Conservation (phyloP, 257 asterid species). For the Mitragyna speciosa region DNA sequence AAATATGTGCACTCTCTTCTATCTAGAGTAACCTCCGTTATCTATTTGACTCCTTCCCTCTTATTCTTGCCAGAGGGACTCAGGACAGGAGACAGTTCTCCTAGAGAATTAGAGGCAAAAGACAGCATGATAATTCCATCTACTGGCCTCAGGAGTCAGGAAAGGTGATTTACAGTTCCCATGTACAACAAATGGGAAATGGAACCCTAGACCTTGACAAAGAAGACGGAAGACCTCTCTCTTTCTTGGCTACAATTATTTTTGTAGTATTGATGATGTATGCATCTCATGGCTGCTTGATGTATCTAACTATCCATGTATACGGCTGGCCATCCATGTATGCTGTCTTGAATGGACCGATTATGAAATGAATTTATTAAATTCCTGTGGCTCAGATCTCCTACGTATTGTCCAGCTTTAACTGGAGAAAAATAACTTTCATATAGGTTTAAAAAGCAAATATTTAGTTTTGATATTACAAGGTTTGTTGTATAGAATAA, state of each 20-base stretch:
- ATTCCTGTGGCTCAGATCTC: conserved; percentile 2
- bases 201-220: conserved; percentile 58
- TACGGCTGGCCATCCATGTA: conserved; percentile 18
- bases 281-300: conserved; percentile 7
- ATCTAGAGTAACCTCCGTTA: neutral
- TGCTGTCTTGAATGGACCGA: conserved; percentile 3
- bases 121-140: conserved; percentile 21
- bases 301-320: conserved; percentile 13
- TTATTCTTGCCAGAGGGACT: neutral
- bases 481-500: neutral
- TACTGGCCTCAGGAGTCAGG: conserved; percentile 22
- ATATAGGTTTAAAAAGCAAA: neutral
- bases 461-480: neutral
- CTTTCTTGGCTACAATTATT: conserved; percentile 27
- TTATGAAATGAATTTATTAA: neutral
- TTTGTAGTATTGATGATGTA: conserved; percentile 13
- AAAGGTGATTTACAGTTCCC: neutral
- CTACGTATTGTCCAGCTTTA: neutral
- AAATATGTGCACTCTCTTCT: no score
- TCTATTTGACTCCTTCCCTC: neutral
- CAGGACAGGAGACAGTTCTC: neutral
- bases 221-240: conserved; percentile 38
- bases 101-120: conserved; percentile 3
- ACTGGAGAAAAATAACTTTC: neutral
- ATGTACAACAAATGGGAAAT: conserved; percentile 33